Evolutionary conservation across 2,329 filamentous ascomycete species (phyloP).

Genomic region (Penicillium sp.): DNA sequence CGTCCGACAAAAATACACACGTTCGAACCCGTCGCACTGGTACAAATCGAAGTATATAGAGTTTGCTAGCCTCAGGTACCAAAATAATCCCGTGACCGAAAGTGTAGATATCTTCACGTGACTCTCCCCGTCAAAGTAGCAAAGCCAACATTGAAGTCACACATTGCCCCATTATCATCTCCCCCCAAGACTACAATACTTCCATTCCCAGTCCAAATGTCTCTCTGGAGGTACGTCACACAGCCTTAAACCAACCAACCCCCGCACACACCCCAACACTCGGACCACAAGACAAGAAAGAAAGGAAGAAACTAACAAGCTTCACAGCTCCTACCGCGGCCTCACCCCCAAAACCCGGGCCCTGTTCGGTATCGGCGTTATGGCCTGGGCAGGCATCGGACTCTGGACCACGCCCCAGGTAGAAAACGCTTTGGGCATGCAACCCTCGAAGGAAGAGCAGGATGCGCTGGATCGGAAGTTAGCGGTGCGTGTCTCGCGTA

Average conservation of each 20-base stretch:
- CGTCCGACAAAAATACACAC: neutral
- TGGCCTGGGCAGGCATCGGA: constrained; percentile 73
- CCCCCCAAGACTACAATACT: neutral
- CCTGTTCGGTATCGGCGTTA: constrained; percentile 69
- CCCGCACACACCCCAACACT: neutral
- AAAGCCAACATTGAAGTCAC: neutral
- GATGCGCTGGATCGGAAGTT: constrained; percentile 57
- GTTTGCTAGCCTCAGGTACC: constrained; percentile 6
- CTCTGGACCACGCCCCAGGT: constrained; percentile 71
- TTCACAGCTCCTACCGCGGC: constrained; percentile 64
- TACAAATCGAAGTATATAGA: neutral
- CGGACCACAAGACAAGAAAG: neutral
- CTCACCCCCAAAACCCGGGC: constrained; percentile 70
- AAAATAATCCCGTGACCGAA: neutral
- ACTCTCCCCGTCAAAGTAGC: neutral
- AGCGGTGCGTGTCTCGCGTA: constrained; percentile 35
- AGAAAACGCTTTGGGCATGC: constrained; percentile 71
- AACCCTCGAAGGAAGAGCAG: constrained; percentile 71
- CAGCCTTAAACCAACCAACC: neutral
- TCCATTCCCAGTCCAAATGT: constrained; percentile 27
- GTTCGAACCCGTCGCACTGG: constrained; percentile 5
- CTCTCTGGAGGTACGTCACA: constrained; percentile 41
- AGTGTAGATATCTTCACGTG: constrained; percentile 7
- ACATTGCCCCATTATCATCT: neutral
- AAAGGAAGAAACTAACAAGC: neutral